phyloP scores from a whole-genome alignment of 306 rosid species.

The Lathyrus oleraceus region DNA sequence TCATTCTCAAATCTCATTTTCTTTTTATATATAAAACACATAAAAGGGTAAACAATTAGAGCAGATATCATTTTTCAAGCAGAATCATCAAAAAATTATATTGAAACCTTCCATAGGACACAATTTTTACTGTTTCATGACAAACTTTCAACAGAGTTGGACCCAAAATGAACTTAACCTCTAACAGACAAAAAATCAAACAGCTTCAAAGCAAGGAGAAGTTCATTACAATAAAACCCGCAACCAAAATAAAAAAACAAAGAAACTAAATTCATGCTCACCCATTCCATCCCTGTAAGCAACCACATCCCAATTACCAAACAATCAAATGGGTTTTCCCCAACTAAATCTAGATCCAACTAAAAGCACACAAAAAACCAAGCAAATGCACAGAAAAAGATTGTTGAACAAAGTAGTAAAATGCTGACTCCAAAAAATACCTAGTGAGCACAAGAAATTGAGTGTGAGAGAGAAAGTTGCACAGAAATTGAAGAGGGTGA shows the following conservation, averaged over 20 bases:
- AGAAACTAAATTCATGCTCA: slow-evolving; percentile 33
- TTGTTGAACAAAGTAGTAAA: neutral
- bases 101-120: neutral
- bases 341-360: slow-evolving; percentile 46
- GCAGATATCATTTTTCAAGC: neutral
- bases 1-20: neutral
- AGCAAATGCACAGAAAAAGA: slow-evolving; percentile 41
- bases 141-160: neutral
- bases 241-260: neutral
- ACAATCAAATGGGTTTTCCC: slow-evolving; percentile 17
- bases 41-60: neutral
- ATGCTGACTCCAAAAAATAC: slow-evolving; percentile 40
- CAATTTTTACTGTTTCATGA: neutral
- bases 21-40: neutral
- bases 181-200: neutral
- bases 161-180: slow-evolving; percentile 9
- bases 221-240: slow-evolving; percentile 10
- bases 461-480: slow-evolving; percentile 9
- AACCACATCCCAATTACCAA: slow-evolving; percentile 24
- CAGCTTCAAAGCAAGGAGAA: slow-evolving; percentile 21
- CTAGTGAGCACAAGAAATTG: slow-evolving; percentile 33
- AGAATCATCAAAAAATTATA: neutral
- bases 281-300: slow-evolving; percentile 31
- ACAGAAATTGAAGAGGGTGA: neutral
- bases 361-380: slow-evolving; percentile 24